Conservation (phyloP, 345 rosid species). For the Atalantia buxifolia region DNA sequence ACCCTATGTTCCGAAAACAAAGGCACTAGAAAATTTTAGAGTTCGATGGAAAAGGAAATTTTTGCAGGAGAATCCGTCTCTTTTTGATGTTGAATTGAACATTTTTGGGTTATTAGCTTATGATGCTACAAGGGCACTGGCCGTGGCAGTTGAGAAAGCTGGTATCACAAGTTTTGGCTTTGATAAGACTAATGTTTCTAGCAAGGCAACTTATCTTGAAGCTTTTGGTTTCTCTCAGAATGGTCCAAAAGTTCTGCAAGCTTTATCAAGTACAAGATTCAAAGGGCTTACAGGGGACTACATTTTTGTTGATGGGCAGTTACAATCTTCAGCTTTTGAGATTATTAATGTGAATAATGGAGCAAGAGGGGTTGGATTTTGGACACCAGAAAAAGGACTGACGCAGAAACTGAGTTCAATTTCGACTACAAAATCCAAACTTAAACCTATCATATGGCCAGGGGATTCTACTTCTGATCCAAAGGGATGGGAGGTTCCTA, state of each 20-base stretch:
- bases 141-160: conserved; percentile 46
- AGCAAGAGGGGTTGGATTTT: conserved; percentile 38
- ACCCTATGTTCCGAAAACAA: conserved; percentile 24
- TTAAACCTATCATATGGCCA: conserved; percentile 38
- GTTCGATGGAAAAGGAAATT: conserved; percentile 34
- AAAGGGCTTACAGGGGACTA: conserved; percentile 43
- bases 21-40: conserved; percentile 19
- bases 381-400: conserved; percentile 42
- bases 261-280: conserved; percentile 29
- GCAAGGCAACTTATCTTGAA: conserved; percentile 31
- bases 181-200: conserved; percentile 8
- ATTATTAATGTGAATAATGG: conserved; percentile 40
- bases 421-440: conserved; percentile 23
- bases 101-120: conserved; percentile 46
- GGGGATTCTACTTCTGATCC: conserved; percentile 34
- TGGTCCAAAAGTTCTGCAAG: conserved; percentile 34
- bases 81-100: conserved; percentile 21
- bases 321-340: conserved; percentile 32
- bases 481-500: conserved; percentile 50
- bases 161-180: conserved; percentile 20
- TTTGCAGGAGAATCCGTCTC: conserved; percentile 8
- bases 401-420: conserved; percentile 15
- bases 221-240: conserved; percentile 35
- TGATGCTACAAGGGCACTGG: conserved; percentile 47
- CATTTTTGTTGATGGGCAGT: conserved; percentile 27